Evolutionary conservation across 1,139 yeast species (phyloP).

Genomic region (Taphrina deformans): DNA sequence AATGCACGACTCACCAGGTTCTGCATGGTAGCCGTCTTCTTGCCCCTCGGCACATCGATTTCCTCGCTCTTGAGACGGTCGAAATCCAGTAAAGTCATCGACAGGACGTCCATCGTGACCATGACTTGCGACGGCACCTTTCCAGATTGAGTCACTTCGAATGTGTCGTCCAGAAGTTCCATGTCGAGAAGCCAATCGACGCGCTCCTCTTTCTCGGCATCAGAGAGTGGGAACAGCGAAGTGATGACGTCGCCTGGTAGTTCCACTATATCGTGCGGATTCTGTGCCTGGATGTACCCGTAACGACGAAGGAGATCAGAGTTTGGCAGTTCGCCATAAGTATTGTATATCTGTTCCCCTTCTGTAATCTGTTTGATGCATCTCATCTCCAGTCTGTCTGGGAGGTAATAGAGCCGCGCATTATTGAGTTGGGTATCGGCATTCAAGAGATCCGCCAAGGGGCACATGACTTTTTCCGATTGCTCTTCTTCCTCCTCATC

Average conservation of each 20-base stretch:
- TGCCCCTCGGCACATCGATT: conserved; percentile 32
- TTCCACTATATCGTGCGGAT: conserved; percentile 81
- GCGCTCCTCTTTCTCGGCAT: conserved; percentile 35
- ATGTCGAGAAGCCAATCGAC: conserved; percentile 40
- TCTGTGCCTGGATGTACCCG: conserved; percentile 77
- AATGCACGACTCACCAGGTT: conserved; percentile 35
- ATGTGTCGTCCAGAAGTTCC: conserved; percentile 44
- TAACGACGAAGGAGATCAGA: conserved; percentile 83
- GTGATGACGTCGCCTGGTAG: conserved; percentile 44
- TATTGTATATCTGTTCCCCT: conserved; percentile 79
- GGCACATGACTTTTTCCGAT: conserved; percentile 75
- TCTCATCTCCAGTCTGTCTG: conserved; percentile 60
- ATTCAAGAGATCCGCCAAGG: conserved; percentile 85
- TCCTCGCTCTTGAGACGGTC: conserved; percentile 17
- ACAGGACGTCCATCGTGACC: conserved; percentile 34
- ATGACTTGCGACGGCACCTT: conserved; percentile 37
- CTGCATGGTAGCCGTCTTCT: conserved; percentile 34
- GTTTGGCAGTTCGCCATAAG: conserved; percentile 89
- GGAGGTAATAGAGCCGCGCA: conserved; percentile 52
- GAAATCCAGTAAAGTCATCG: conserved; percentile 33
- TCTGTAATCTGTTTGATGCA: conserved; percentile 61
- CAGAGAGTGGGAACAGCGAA: conserved; percentile 1
- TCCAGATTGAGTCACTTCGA: conserved; percentile 41
- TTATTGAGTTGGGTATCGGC: conserved; percentile 80
- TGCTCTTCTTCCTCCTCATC: conserved; percentile 42